phyloP scores from a whole-genome alignment of 805 yeast genomes.

The Cyberlindnera euphorbiae region DNA sequence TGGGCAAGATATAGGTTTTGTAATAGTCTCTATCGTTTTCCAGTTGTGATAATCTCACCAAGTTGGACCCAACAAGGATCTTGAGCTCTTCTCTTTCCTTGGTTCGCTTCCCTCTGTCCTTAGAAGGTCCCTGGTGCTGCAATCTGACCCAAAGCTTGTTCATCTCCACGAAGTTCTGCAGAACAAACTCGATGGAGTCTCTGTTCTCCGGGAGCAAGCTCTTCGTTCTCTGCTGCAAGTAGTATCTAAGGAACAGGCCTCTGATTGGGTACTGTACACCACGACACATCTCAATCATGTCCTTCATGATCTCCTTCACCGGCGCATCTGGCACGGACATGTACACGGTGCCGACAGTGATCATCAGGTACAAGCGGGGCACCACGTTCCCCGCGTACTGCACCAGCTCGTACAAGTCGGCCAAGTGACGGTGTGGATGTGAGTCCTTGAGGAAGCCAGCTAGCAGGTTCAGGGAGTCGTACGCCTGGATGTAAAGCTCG shows the following conservation, averaged over 20 bases:
- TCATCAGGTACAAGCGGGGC: slow-evolving; percentile 90
- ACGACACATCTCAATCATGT: slow-evolving; percentile 95
- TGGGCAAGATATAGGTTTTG: slow-evolving; percentile 59
- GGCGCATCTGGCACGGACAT: slow-evolving; percentile 78
- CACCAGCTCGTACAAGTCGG: slow-evolving; percentile 89
- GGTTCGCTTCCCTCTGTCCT: slow-evolving; percentile 68
- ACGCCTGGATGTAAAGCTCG: slow-evolving; percentile 79
- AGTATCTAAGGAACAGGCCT: slow-evolving; percentile 87
- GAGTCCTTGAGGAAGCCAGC: slow-evolving; percentile 59
- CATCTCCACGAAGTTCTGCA: slow-evolving; percentile 93
- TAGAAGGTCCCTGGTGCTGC: slow-evolving; percentile 91
- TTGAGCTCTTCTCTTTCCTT: slow-evolving; percentile 84
- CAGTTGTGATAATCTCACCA: slow-evolving; percentile 83
- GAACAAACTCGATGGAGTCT: slow-evolving; percentile 73
- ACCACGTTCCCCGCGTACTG: slow-evolving; percentile 93
- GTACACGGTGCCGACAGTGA: slow-evolving; percentile 89
- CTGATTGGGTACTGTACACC: slow-evolving; percentile 95
- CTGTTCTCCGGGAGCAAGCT: slow-evolving; percentile 37
- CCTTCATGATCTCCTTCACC: slow-evolving; percentile 80
- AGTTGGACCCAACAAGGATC: slow-evolving; percentile 87
- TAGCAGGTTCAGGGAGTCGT: slow-evolving; percentile 72
- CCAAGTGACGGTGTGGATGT: slow-evolving; percentile 67
- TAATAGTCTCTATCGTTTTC: slow-evolving; percentile 56
- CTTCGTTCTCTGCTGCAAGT: slow-evolving; percentile 78
- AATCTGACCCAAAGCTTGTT: slow-evolving; percentile 95